Conservation (phyloP, 192 early-diverging fungal genomes). For the Backusella psychrophila region DNA sequence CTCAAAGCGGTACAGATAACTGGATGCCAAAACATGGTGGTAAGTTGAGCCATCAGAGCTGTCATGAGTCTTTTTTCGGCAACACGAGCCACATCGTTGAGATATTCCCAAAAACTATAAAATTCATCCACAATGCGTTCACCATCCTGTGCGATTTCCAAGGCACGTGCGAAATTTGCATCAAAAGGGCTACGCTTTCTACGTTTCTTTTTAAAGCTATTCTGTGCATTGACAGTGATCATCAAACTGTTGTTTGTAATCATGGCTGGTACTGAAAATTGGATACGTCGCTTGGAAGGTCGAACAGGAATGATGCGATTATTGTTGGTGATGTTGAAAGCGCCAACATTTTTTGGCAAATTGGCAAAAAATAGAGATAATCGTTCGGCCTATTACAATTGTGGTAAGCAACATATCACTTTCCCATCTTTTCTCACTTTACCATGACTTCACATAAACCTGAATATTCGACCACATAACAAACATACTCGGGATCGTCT, state of each 20-base stretch:
- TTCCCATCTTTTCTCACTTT: not conserved
- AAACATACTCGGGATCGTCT: constrained; percentile 38
- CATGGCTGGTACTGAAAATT: constrained; percentile 35
- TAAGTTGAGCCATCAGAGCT: constrained; percentile 33
- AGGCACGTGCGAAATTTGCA: constrained; percentile 21
- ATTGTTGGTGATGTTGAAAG: constrained; percentile 31
- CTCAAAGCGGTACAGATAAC: constrained; percentile 31
- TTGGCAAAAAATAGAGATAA: constrained; percentile 28
- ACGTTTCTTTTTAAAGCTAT: constrained; percentile 31
- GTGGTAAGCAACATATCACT: not conserved
- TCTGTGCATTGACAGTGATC: constrained; percentile 31
- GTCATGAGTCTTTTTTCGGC: constrained; percentile 36
- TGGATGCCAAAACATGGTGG: constrained; percentile 40
- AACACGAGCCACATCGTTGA: constrained; percentile 37
- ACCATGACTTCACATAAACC: constrained; percentile 42
- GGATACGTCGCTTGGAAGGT: constrained; percentile 23
- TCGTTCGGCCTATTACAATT: constrained; percentile 27
- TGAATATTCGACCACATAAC: constrained; percentile 41
- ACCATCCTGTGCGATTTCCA: constrained; percentile 24
- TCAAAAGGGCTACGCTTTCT: constrained; percentile 37
- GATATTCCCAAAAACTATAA: constrained; percentile 40
- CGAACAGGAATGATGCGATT: constrained; percentile 30
- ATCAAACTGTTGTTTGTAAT: constrained; percentile 34
- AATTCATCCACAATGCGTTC: constrained; percentile 32
- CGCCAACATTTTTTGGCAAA: constrained; percentile 33